phyloP scores from a whole-genome alignment of 129 eudicot species.

The Tagetes erecta region DNA sequence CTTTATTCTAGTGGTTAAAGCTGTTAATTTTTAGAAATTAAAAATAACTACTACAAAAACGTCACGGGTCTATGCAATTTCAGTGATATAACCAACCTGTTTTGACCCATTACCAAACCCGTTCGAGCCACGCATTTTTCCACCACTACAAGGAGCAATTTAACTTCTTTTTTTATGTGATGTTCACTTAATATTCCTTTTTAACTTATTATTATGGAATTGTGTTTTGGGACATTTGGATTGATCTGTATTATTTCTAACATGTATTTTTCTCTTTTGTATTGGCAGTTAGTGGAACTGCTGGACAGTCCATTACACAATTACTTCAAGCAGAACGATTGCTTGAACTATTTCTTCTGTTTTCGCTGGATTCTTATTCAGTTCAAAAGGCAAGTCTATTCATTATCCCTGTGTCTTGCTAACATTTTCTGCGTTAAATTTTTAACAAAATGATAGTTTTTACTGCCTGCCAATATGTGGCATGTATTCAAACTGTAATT shows the following conservation, averaged over 20 bases:
- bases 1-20: not conserved
- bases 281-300: conserved; percentile 77
- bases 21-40: not conserved
- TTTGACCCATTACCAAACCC: not conserved
- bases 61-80: not conserved
- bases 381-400: conserved; percentile 71
- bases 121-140: not conserved
- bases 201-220: not conserved
- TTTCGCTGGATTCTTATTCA: conserved; percentile 98
- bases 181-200: not conserved
- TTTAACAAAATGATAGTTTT: not conserved
- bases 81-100: not conserved
- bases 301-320: conserved; percentile 81
- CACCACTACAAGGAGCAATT: not conserved
- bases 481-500: not conserved
- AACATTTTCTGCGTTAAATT: not conserved
- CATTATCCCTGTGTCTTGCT: not conserved
- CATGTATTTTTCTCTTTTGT: conserved; percentile 4
- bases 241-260: conserved; percentile 6
- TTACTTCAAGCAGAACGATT: conserved; percentile 73
- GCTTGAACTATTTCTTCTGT: conserved; percentile 95
- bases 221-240: not conserved
- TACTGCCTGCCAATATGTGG: not conserved
- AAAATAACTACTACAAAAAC: not conserved
- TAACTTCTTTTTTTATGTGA: not conserved